A percentile compares a stretch with the other conserved stretches of the same genome.
Conservation (phyloP, 257 asterid species). For the Petrea volubilis region DNA sequence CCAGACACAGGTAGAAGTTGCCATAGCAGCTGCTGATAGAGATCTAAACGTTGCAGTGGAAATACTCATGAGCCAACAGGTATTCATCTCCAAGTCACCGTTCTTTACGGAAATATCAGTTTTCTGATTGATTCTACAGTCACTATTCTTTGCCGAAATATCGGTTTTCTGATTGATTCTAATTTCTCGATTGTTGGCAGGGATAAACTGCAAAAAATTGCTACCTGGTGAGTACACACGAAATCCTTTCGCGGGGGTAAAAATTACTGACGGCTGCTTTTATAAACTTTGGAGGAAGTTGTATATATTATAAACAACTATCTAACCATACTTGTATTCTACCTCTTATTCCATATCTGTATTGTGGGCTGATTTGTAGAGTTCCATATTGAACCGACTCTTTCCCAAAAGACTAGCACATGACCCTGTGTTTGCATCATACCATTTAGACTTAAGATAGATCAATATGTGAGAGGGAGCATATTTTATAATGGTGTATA, state of each 20-base stretch:
- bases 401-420: too few species aligned
- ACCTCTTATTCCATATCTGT: not conserved
- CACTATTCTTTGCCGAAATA: not conserved
- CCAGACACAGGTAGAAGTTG: constrained; percentile 96
- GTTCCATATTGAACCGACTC: not conserved
- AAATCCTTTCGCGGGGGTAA: constrained; percentile 11
- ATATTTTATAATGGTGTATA: too few species aligned
- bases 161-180: constrained; percentile 4
- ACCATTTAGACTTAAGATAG: too few species aligned
- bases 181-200: constrained; percentile 27
- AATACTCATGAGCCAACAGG: constrained; percentile 98
- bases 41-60: constrained; percentile 85
- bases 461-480: too few species aligned
- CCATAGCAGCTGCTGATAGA: constrained; percentile 91
- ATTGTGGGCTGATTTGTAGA: constrained; percentile 6
- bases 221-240: not conserved
- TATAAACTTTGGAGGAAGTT: constrained; percentile 17
- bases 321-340: constrained; percentile 10
- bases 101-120: not conserved
- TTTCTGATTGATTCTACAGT: not conserved
- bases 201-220: constrained; percentile 25
- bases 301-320: constrained; percentile 26
- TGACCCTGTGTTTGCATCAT: too few species aligned
- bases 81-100: constrained; percentile 19
- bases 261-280: constrained; percentile 13